These are phyloP conservation scores for Amauroascus niger DNA, from an alignment of 2,329 filamentous ascomycete species.

Conservation along the genomic window DNA sequence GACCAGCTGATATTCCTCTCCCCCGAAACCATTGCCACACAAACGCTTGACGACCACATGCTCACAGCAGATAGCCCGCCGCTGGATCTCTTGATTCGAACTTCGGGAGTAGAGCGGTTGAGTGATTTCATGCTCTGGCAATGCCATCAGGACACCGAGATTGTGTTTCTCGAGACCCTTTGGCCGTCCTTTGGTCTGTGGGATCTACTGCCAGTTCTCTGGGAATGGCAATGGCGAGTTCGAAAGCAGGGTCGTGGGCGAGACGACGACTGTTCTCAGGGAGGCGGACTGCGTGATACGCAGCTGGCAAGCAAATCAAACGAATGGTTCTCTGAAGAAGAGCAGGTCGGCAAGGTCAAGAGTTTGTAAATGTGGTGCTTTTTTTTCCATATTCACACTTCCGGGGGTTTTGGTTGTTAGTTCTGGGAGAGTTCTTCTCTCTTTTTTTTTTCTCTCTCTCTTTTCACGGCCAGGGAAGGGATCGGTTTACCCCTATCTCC, in stretches of 20 bases:
- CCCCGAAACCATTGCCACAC: conserved; percentile 74
- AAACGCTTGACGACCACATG: conserved; percentile 74
- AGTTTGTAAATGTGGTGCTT: conserved; percentile 19
- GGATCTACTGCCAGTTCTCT: conserved; percentile 81
- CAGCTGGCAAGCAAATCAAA: neutral
- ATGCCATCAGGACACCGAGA: conserved; percentile 81
- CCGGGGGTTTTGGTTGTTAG: neutral
- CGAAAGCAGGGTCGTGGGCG: conserved; percentile 33
- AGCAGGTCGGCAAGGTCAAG: conserved; percentile 20
- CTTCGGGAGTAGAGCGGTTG: conserved; percentile 81
- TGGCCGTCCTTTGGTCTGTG: conserved; percentile 96
- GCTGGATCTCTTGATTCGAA: conserved; percentile 80
- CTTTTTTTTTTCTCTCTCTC: neutral
- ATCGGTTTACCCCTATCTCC: neutral
- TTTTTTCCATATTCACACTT: neutral
- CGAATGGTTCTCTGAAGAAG: conserved; percentile 8
- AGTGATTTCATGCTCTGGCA: conserved; percentile 99
- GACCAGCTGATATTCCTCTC: conserved; percentile 48
- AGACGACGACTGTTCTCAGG: neutral
- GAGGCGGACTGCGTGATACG: neutral
- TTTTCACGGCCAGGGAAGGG: neutral
- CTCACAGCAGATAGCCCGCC: conserved; percentile 81
- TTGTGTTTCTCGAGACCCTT: conserved; percentile 82
- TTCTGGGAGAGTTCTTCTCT: neutral
- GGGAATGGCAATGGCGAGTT: conserved; percentile 74